Percentiles rank a stretch among this genome's conserved stretches.
These are phyloP conservation scores for Colletotrichum nymphaeae DNA, from an alignment of 2,329 filamentous ascomycete species.

Conservation along the genomic window DNA sequence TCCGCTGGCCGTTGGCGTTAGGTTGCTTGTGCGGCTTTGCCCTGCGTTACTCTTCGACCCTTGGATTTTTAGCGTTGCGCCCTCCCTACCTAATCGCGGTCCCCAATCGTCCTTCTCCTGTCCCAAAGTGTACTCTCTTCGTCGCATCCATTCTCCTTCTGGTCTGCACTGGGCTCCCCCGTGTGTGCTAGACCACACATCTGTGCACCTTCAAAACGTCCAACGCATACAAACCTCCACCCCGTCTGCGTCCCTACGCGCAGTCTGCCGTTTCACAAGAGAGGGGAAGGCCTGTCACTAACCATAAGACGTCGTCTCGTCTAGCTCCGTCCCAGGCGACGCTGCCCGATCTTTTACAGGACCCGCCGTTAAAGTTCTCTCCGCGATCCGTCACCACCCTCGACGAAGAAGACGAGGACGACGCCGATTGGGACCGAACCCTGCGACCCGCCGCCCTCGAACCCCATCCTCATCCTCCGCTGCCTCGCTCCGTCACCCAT, in stretches of 20 bases:
- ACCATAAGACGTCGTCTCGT: constrained; percentile 37
- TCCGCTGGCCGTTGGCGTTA: background rate
- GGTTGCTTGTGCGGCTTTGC: background rate
- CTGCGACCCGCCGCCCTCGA: constrained; percentile 60
- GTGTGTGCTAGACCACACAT: constrained; percentile 26
- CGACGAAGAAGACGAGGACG: constrained; percentile 63
- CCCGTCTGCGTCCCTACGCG: constrained; percentile 37
- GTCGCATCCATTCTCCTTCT: constrained; percentile 10
- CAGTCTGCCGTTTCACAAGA: constrained; percentile 45
- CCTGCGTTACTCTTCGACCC: background rate
- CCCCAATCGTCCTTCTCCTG: background rate
- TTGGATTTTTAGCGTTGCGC: constrained; percentile 5
- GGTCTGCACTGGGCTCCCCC: constrained; percentile 14
- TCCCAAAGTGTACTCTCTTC: background rate
- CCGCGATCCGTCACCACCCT: constrained; percentile 62
- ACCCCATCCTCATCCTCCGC: constrained; percentile 40
- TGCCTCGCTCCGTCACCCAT: constrained; percentile 57
- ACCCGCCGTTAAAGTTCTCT: constrained; percentile 61
- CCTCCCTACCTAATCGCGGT: background rate
- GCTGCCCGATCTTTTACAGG: constrained; percentile 65
- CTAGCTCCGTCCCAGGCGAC: constrained; percentile 70
- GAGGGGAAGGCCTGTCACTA: constrained; percentile 39
- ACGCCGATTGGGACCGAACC: constrained; percentile 62
- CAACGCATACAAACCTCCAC: constrained; percentile 35
- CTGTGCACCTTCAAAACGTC: constrained; percentile 38